Evolutionary conservation across 176 grass and related monocot genomes (phyloP).

Genomic region (Calamus simplicifolius): DNA sequence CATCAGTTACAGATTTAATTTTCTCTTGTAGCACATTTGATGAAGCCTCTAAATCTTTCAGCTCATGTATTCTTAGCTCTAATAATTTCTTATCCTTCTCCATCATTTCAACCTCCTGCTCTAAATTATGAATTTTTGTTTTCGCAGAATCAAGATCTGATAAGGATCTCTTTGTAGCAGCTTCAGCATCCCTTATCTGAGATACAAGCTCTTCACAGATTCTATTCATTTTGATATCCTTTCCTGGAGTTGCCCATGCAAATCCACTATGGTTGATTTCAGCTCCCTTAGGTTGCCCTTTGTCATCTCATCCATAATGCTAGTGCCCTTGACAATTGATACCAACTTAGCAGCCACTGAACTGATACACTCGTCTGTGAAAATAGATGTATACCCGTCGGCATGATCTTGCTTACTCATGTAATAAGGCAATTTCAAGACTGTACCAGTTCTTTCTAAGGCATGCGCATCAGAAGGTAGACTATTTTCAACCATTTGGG

Average conservation of each 20-base stretch:
- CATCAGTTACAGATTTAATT: constrained; percentile 56
- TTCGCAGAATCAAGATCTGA: constrained; percentile 43
- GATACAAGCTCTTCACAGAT: constrained; percentile 67
- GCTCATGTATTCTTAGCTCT: constrained; percentile 40
- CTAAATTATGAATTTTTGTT: constrained; percentile 48
- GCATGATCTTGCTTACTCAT: constrained; percentile 7
- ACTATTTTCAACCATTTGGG: constrained; percentile 11
- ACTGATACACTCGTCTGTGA: constrained; percentile 45
- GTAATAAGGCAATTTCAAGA: constrained; percentile 1
- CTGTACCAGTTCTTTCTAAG: not conserved
- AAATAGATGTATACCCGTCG: constrained; percentile 22
- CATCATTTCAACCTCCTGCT: constrained; percentile 55
- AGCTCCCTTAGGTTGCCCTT: constrained; percentile 67
- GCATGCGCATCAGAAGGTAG: not conserved
- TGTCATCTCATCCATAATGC: constrained; percentile 15
- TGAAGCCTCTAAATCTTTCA: constrained; percentile 49
- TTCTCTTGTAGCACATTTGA: constrained; percentile 47
- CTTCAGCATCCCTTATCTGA: constrained; percentile 70
- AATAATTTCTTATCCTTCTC: constrained; percentile 55
- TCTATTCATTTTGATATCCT: constrained; percentile 64
- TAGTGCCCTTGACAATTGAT: constrained; percentile 29
- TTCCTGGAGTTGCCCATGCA: constrained; percentile 77
- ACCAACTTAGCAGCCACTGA: constrained; percentile 51
- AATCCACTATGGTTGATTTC: constrained; percentile 58
- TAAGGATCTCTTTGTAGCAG: constrained; percentile 35